phyloP scores from a whole-genome alignment of 228 moss, liverwort and hornwort species.

The Sphagnum magellanicum region DNA sequence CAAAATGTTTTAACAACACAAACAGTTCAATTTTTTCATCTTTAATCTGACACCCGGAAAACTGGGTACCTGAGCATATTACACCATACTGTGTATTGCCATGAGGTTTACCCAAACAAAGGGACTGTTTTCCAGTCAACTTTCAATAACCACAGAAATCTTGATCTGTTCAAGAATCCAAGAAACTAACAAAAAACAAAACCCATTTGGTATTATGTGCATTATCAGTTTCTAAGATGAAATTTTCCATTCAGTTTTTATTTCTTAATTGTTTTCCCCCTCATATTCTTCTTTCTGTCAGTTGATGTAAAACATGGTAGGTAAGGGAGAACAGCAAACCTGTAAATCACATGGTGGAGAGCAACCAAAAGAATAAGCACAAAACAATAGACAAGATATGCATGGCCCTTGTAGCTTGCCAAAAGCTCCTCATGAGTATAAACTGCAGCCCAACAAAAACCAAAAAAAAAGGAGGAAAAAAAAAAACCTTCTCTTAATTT shows the following conservation, averaged over 20 bases:
- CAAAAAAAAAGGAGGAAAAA: conserved; percentile 3
- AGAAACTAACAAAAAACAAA: not conserved
- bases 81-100: not conserved
- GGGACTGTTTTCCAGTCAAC: no score
- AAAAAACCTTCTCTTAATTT: not conserved
- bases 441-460: conserved; percentile 47
- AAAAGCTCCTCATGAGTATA: conserved; percentile 84
- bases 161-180: not conserved
- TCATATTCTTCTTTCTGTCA: no score
- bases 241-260: no score
- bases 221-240: no score
- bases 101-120: no score
- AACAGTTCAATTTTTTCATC: no score
- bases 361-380: conserved; percentile 70
- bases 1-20: no score
- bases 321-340: conserved; percentile 19
- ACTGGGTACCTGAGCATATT: not conserved
- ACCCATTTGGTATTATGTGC: no score
- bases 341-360: conserved; percentile 74
- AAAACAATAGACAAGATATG: conserved; percentile 83
- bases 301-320: no score
- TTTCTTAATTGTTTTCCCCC: no score
- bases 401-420: conserved; percentile 63
- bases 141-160: no score
- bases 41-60: not conserved